Conservation (phyloP, 345 rosid species). For the Theobroma cacao region DNA sequence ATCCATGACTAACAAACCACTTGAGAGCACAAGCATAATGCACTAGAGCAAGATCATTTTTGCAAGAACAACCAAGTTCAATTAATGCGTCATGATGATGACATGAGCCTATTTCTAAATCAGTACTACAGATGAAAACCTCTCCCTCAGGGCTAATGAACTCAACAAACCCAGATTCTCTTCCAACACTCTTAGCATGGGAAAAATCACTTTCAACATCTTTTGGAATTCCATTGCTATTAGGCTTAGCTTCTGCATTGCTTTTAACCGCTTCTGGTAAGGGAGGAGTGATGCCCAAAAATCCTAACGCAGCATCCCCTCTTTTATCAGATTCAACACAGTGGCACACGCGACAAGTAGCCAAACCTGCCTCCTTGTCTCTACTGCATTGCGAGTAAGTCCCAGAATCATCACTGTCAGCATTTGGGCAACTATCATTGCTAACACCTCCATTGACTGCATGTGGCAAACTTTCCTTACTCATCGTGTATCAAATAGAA, state of each 20-base stretch:
- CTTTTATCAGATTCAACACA: conserved; percentile 85
- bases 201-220: conserved; percentile 33
- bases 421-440: conserved; percentile 35
- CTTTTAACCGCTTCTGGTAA: conserved; percentile 38
- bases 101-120: conserved; percentile 70
- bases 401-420: conserved; percentile 42
- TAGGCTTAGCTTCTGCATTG: conserved; percentile 32
- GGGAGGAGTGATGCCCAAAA: conserved; percentile 66
- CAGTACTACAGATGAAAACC: conserved; percentile 63
- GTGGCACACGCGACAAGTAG: conserved; percentile 93
- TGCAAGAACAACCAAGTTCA: conserved; percentile 95
- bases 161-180: conserved; percentile 57
- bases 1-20: conserved; percentile 96
- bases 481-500: conserved; percentile 46
- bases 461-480: conserved; percentile 52
- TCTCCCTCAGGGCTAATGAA: conserved; percentile 76
- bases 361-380: conserved; percentile 67
- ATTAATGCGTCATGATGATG: conserved; percentile 47
- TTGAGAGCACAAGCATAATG: conserved; percentile 95
- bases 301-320: conserved; percentile 77
- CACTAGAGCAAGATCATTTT: conserved; percentile 82
- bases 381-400: conserved; percentile 43
- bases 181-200: conserved; percentile 26
- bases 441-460: conserved; percentile 36
- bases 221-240: conserved; percentile 15